Evolutionary conservation across 768 basidiomycete genomes (phyloP).

Genomic region (Cantharellus cinnabarinus): DNA sequence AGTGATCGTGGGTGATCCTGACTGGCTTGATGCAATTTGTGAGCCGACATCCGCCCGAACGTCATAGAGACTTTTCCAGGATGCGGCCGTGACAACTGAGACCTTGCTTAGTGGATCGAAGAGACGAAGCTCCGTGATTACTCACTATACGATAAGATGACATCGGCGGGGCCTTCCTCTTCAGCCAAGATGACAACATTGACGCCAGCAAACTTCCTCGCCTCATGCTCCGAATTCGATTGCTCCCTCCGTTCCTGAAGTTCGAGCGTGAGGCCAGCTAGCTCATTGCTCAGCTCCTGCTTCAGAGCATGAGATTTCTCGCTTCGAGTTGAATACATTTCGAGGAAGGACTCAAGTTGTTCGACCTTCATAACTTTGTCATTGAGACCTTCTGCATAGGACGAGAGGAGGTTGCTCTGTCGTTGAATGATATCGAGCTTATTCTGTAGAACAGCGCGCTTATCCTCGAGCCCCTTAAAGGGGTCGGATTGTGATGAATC

Average conservation of each 20-base stretch:
- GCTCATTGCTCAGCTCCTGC: neutral
- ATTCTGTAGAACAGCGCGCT: neutral
- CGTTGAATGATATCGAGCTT: neutral
- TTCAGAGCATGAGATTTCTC: neutral
- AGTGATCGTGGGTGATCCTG: neutral
- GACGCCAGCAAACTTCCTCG: neutral
- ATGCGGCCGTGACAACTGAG: slow-evolving; percentile 7
- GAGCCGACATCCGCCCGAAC: slow-evolving; percentile 8
- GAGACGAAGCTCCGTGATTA: neutral
- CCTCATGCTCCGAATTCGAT: neutral
- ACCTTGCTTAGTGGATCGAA: neutral
- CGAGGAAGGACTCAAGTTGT: neutral
- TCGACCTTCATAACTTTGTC: neutral
- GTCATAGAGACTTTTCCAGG: slow-evolving; percentile 10
- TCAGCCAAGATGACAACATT: slow-evolving; percentile 8
- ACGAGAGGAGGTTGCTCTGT: neutral
- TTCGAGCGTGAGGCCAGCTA: neutral
- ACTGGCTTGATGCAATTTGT: neutral
- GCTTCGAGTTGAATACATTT: neutral
- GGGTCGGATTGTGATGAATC: too few species aligned
- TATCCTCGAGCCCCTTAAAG: neutral
- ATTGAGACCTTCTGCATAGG: neutral
- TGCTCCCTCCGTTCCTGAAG: neutral
- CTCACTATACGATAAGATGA: slow-evolving; percentile 6
- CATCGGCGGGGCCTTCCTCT: slow-evolving; percentile 5